Evolutionary conservation across 208 protist genomes (phyloP), one percentile per base, ranked within the genome.

Genomic region (Acanthamoeba triangularis): DNA sequence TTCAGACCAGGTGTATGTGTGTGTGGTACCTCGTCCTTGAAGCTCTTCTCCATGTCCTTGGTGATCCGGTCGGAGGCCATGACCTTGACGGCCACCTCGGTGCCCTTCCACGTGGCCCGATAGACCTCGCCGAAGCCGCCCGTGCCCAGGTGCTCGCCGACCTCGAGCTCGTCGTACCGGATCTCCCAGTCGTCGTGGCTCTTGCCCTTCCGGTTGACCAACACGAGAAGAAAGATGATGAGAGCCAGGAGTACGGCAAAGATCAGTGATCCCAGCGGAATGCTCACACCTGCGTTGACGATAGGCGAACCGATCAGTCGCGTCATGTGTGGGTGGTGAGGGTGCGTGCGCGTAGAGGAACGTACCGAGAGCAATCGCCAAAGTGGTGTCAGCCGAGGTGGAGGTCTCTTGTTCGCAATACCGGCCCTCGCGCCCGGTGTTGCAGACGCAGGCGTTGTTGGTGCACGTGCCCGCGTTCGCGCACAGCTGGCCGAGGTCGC

Each of bases 1-100:
- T 28, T 72, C n/a, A 35, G 20, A 35, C 14, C 65, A 44, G 6
- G 33, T 76, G 78, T 11, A 63, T 7, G 56, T 23, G 44, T 3
- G 56, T 10, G 20, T 0, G 35, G 37, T 49, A 94, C 82, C 82
- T 90, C 82, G 30, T 90, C 54, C 41, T 90, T 35, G 52, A 90
- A 90, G 82, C 25, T 90, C 52, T 65, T 59, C 47, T 90, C 47
- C 74, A 82, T 82, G 37, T 82, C 74, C 20, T 82, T 82, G 74
- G 37, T 82, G 41, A 82, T 52, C 1, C 41, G 33, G 3, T 82
- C 74, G 0, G 74, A 25, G 33, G 74, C 35, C 52, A 90, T 90
- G 28, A 90, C 82, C 82, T 90, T 90, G 82, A 90, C 82, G 49
- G 82, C 82, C 49, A 90, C 82, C 54, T 90, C 82, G 33, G 82